Evolutionary conservation across 352 stramenopile genomes (phyloP).

Genomic region (Globisporangium carolinianum): DNA sequence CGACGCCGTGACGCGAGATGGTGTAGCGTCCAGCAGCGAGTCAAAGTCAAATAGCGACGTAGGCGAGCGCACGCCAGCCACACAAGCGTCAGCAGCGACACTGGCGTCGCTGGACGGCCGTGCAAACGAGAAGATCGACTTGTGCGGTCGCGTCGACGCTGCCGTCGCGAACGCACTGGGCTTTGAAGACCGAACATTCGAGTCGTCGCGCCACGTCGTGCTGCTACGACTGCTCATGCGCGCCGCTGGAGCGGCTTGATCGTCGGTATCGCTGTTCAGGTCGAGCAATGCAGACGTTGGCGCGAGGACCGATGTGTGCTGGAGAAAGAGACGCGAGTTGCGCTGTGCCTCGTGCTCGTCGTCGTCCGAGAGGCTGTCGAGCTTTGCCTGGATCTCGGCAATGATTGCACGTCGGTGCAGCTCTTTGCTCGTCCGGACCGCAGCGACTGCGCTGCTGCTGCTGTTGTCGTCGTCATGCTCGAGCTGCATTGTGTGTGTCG

Average conservation of each 20-base stretch:
- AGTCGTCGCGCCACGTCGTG: too few relatives aligned
- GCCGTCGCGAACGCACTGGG: too few relatives aligned
- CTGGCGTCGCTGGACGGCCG: too few relatives aligned
- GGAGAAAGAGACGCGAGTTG: conserved; percentile 31
- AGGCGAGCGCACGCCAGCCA: not conserved
- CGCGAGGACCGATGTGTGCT: conserved; percentile 26
- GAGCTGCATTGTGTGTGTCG: not conserved
- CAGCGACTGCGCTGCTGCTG: not conserved
- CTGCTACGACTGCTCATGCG: not conserved
- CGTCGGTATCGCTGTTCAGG: not conserved
- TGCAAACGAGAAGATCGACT: conserved; percentile 28
- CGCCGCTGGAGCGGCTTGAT: too few relatives aligned
- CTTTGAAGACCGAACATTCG: not conserved
- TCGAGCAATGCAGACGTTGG: not conserved
- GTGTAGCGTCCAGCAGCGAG: conserved; percentile 22
- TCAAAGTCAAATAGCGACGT: conserved; percentile 48
- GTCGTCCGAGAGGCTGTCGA: conserved; percentile 33
- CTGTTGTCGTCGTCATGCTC: not conserved
- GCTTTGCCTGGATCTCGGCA: conserved; percentile 38
- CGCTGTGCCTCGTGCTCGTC: conserved; percentile 24
- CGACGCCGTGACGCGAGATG: not conserved
- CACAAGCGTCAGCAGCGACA: too few relatives aligned
- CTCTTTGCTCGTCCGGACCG: conserved; percentile 6
- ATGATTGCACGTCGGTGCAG: conserved; percentile 28
- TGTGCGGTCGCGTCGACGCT: not conserved